Percentiles rank a stretch among this genome's conserved stretches.
Conservation (phyloP, 1,139 yeast species). For the Geotrichum restrictum region DNA sequence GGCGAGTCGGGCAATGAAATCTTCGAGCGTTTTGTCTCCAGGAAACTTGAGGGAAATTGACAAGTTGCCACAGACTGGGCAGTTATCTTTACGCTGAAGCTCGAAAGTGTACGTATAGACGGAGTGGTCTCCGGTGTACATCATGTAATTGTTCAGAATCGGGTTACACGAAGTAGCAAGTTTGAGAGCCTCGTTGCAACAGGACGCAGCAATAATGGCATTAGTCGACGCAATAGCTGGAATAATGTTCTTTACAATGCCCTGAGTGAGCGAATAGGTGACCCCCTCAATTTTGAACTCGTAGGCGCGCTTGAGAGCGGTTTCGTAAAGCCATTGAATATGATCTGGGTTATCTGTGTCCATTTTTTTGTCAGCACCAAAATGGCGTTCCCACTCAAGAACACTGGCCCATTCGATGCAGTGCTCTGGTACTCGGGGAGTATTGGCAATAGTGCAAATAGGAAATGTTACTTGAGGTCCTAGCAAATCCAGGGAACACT, state of each 20-base stretch:
- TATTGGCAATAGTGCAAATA: constrained; percentile 89
- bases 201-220: constrained; percentile 86
- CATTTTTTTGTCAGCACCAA: constrained; percentile 45
- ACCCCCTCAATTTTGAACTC: constrained; percentile 67
- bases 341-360: constrained; percentile 72
- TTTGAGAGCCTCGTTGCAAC: constrained; percentile 85
- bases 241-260: constrained; percentile 86
- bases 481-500: constrained; percentile 78
- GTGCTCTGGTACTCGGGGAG: constrained; percentile 91
- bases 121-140: constrained; percentile 77
- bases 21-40: constrained; percentile 46
- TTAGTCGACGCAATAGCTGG: constrained; percentile 96
- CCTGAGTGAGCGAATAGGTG: constrained; percentile 66
- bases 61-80: constrained; percentile 69
- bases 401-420: constrained; percentile 90
- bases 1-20: constrained; percentile 45
- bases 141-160: constrained; percentile 72
- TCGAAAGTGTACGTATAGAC: constrained; percentile 70
- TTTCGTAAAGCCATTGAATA: constrained; percentile 58
- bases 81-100: constrained; percentile 55
- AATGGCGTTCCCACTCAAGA: constrained; percentile 63
- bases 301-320: constrained; percentile 57
- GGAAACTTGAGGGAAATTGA: constrained; percentile 41
- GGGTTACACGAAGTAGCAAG: constrained; percentile 68
- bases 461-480: constrained; percentile 74